phyloP scores from a whole-genome alignment of 2,329 filamentous ascomycete genomes.

The Aspergillus calidoustus region DNA sequence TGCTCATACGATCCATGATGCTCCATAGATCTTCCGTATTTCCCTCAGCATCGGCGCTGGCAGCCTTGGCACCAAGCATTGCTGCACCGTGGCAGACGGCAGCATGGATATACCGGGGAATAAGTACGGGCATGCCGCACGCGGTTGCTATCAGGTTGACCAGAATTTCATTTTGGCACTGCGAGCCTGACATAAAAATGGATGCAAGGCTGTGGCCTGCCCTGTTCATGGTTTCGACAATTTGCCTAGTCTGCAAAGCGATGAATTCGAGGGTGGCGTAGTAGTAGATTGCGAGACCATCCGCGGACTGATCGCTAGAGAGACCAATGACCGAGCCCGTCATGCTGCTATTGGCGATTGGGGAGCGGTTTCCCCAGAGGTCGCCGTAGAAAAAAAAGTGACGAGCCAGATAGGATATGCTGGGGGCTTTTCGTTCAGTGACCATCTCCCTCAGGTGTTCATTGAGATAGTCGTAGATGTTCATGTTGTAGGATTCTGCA shows the following conservation, averaged over 20 bases:
- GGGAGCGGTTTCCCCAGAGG: conserved; percentile 93
- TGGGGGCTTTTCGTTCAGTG: conserved; percentile 70
- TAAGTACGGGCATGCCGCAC: conserved; percentile 89
- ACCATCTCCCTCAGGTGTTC: conserved; percentile 78
- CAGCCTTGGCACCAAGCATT: conserved; percentile 98
- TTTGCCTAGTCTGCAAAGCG: conserved; percentile 93
- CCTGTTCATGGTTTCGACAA: conserved; percentile 90
- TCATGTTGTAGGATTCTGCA: conserved; percentile 79
- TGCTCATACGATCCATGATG: conserved; percentile 98
- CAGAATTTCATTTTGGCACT: conserved; percentile 92
- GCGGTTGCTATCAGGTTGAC: conserved; percentile 90
- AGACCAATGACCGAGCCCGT: conserved; percentile 86
- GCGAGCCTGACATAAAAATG: conserved; percentile 98
- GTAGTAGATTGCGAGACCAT: conserved; percentile 88
- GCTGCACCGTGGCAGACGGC: conserved; percentile 97
- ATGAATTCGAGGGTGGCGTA: conserved; percentile 98
- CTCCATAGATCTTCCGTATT: conserved; percentile 88
- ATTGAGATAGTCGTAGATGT: conserved; percentile 96
- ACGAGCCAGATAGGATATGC: conserved; percentile 81
- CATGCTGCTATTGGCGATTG: conserved; percentile 92
- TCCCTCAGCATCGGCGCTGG: conserved; percentile 75
- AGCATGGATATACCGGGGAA: conserved; percentile 90
- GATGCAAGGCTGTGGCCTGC: conserved; percentile 84
- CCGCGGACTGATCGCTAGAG: conserved; percentile 81
- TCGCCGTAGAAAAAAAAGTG: conserved; percentile 99